These are phyloP conservation scores for Vitis cinerea DNA, from an alignment of 164 flowering plant species.

Conservation along the genomic window DNA sequence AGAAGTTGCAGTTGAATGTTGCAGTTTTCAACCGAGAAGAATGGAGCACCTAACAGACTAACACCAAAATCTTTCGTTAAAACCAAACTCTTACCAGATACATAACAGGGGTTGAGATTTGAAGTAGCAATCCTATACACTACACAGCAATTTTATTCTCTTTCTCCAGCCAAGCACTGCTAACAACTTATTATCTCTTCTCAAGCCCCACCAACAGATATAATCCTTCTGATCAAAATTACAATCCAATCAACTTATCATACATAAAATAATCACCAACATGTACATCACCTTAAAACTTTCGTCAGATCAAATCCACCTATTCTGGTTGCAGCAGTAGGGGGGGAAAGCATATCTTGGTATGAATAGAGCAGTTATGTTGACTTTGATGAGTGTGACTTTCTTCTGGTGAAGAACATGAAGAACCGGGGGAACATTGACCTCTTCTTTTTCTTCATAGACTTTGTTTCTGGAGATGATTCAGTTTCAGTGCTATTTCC, in stretches of 20 bases:
- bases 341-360: too few species aligned
- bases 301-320: not conserved
- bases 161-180: conserved; percentile 3
- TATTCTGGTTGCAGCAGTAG: not conserved
- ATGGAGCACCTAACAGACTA: too few species aligned
- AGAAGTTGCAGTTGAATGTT: too few species aligned
- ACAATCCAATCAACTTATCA: conserved; percentile 9
- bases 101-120: conserved; percentile 1
- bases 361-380: not conserved
- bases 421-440: conserved; percentile 69
- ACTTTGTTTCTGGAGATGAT: conserved; percentile 33
- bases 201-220: not conserved
- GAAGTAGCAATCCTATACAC: conserved; percentile 14
- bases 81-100: not conserved
- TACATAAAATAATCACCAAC: conserved; percentile 15
- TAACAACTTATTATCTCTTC: not conserved
- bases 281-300: conserved; percentile 15
- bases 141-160: conserved; percentile 7
- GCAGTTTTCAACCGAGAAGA: too few species aligned
- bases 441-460: conserved; percentile 63
- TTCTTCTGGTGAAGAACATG: conserved; percentile 64
- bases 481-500: conserved; percentile 26
- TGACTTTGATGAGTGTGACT: conserved; percentile 25
- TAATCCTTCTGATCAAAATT: conserved; percentile 2
- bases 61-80: not conserved